Conservation (phyloP, 495 filamentous ascomycete genomes). For the Lichenothelia convexa region DNA sequence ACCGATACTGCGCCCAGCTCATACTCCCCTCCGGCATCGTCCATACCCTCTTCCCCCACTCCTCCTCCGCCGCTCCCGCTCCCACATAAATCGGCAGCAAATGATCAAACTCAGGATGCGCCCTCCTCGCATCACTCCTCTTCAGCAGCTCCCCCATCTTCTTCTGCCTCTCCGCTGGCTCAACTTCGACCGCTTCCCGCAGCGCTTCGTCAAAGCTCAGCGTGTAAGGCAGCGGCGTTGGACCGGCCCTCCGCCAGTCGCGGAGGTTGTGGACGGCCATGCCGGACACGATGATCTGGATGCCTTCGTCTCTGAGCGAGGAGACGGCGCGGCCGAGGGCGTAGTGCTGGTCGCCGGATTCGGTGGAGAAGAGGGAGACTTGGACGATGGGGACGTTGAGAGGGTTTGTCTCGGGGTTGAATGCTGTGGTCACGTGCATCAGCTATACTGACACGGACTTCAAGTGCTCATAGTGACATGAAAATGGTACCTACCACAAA, state of each 20-base stretch:
- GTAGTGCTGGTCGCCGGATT: conserved; percentile 14
- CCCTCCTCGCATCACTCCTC: neutral
- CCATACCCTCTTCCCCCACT: neutral
- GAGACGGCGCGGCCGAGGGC: conserved; percentile 14
- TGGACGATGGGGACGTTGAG: conserved; percentile 28
- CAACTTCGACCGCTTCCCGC: conserved; percentile 38
- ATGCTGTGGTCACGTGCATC: conserved; percentile 26
- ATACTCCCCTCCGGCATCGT: neutral
- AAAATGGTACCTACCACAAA: conserved; percentile 35
- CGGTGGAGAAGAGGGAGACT: conserved; percentile 16
- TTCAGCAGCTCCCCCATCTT: neutral
- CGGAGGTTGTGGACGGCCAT: conserved; percentile 21
- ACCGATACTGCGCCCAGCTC: neutral
- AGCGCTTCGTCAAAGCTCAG: conserved; percentile 62
- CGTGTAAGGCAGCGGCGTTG: conserved; percentile 12
- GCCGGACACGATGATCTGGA: conserved; percentile 19
- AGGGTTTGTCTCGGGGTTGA: conserved; percentile 54
- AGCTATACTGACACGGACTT: too few relatives aligned
- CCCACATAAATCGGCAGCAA: neutral
- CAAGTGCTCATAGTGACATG: too few relatives aligned
- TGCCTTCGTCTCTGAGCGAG: conserved; percentile 12
- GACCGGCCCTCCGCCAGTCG: conserved; percentile 2
- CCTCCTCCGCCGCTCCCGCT: neutral
- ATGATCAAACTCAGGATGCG: neutral
- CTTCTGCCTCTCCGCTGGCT: neutral